Percentiles rank a stretch among this genome's conserved stretches.
Conservation (phyloP, 1,284 basidiomycete species). For the Entoloma clypeatum region DNA sequence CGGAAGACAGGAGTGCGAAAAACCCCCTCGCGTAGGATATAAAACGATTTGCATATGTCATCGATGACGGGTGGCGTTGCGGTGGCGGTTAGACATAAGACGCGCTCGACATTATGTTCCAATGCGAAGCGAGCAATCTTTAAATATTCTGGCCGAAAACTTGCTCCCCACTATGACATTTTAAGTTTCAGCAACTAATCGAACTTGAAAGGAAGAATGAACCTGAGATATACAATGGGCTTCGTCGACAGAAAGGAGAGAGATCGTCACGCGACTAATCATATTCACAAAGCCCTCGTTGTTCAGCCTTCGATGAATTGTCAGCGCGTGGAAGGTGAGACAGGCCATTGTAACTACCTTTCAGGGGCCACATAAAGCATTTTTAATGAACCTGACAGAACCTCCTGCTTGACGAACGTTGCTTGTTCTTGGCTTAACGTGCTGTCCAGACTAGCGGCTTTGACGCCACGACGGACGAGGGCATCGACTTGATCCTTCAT, state of each 20-base stretch:
- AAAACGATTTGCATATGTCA: constrained; percentile 13
- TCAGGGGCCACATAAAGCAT: constrained; percentile 18
- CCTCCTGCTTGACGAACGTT: constrained; percentile 12
- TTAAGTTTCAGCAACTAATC: not conserved
- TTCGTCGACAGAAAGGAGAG: constrained; percentile 70
- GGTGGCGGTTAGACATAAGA: constrained; percentile 17
- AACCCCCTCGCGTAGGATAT: constrained; percentile 12
- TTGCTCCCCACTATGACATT: constrained; percentile 15
- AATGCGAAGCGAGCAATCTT: constrained; percentile 18
- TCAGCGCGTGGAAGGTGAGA: not conserved
- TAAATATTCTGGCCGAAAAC: constrained; percentile 17
- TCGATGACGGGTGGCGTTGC: constrained; percentile 12
- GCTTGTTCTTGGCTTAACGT: constrained; percentile 9
- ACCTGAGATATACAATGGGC: constrained; percentile 59
- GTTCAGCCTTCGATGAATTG: constrained; percentile 10
- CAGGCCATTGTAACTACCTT: constrained; percentile 7
- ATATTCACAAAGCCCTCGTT: constrained; percentile 27
- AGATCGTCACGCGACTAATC: constrained; percentile 49
- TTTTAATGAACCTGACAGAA: constrained; percentile 13
- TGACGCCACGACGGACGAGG: constrained; percentile 11
- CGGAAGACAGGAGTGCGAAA: constrained; percentile 16
- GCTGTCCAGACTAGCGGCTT: constrained; percentile 15
- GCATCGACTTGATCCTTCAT: constrained; percentile 18
- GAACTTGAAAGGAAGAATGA: not conserved
- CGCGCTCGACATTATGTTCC: constrained; percentile 15